Conservation (phyloP, 768 basidiomycete species). For the Termitomyces sp. region DNA sequence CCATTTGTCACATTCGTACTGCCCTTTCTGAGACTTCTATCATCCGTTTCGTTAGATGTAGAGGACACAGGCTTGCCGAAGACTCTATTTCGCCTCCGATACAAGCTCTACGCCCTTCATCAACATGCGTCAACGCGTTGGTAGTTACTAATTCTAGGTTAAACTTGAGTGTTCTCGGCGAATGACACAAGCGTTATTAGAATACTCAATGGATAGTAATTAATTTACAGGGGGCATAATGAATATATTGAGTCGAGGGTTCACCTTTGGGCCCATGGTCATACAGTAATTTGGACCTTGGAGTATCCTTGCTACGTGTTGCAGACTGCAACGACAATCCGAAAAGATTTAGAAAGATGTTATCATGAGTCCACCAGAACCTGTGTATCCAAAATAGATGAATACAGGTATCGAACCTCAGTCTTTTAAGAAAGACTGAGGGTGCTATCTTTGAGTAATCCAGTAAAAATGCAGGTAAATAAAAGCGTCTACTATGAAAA, state of each 20-base stretch:
- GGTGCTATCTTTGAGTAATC: too few species aligned
- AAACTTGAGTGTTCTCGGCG: background rate
- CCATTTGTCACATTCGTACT: background rate
- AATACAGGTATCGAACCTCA: too few species aligned
- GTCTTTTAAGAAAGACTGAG: too few species aligned
- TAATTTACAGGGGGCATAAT: background rate
- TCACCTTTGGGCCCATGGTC: too few species aligned
- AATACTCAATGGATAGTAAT: background rate
- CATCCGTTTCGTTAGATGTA: background rate
- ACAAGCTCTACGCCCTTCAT: conserved; percentile 1
- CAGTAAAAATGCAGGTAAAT: too few species aligned
- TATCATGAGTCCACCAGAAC: too few species aligned
- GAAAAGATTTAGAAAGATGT: too few species aligned
- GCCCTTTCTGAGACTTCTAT: background rate
- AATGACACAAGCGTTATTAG: background rate
- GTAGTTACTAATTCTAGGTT: background rate
- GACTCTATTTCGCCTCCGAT: conserved; percentile 3
- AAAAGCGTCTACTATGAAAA: too few species aligned
- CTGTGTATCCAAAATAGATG: too few species aligned
- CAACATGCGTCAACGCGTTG: background rate
- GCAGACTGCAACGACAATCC: too few species aligned
- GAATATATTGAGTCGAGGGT: background rate
- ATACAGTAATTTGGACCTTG: too few species aligned
- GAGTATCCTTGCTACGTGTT: too few species aligned
- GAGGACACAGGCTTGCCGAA: background rate